Percentiles rank a stretch among this genome's conserved stretches.
These are phyloP conservation scores for Arachis stenosperma DNA, from an alignment of 306 rosid genomes.

Conservation along the genomic window DNA sequence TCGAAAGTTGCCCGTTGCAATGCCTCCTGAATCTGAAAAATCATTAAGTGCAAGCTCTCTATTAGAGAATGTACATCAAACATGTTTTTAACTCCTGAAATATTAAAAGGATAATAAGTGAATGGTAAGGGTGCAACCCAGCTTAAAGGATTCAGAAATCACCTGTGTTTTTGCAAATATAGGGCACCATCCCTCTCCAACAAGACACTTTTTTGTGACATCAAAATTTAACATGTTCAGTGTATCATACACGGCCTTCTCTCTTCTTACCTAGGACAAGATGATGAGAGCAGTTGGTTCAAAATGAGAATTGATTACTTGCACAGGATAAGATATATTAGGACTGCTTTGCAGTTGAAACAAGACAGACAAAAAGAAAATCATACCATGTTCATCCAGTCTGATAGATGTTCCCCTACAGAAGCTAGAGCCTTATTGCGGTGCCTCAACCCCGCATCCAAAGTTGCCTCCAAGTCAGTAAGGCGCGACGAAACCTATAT, in stretches of 20 bases:
- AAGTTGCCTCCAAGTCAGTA: conserved; percentile 83
- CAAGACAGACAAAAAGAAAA: conserved; percentile 32
- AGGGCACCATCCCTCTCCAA: conserved; percentile 99
- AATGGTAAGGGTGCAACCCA: conserved; percentile 6
- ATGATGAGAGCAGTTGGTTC: conserved; percentile 39
- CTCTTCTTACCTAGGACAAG: conserved; percentile 85
- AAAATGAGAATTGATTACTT: conserved; percentile 31
- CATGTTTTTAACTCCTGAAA: conserved; percentile 20
- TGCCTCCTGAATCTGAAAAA: conserved; percentile 85
- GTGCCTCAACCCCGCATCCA: conserved; percentile 91
- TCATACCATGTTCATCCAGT: conserved; percentile 92
- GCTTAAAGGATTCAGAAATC: conserved; percentile 1
- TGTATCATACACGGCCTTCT: conserved; percentile 96
- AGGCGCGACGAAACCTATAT: conserved; percentile 88
- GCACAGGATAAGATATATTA: conserved; percentile 4
- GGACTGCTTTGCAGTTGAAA: conserved; percentile 31
- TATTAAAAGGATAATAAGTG: background rate
- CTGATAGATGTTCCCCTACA: conserved; percentile 65
- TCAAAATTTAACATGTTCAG: conserved; percentile 96
- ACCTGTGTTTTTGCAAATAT: conserved; percentile 88
- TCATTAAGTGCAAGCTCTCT: conserved; percentile 32
- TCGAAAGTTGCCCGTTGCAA: conserved; percentile 97
- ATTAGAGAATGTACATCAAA: conserved; percentile 31
- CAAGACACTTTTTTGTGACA: conserved; percentile 98
- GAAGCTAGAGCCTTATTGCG: conserved; percentile 90